phyloP scores from a whole-genome alignment of 73 alveolate species.

The Paramecium pentaurelia region DNA sequence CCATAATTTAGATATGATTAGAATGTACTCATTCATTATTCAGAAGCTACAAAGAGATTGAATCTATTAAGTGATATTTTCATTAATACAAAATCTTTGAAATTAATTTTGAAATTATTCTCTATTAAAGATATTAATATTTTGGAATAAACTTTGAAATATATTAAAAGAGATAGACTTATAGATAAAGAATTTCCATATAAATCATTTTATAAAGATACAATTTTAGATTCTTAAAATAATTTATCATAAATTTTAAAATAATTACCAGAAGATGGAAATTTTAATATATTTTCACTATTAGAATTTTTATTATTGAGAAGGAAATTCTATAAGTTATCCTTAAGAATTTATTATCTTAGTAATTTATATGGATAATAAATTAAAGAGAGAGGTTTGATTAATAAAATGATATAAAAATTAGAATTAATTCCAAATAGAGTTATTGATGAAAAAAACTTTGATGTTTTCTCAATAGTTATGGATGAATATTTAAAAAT shows the following conservation, averaged over 20 bases:
- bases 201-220: neutral
- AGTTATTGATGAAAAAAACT: neutral
- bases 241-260: neutral
- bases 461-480: neutral
- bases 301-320: neutral
- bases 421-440: slow-evolving; percentile 10
- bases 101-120: neutral
- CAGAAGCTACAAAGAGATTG: neutral
- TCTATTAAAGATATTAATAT: neutral
- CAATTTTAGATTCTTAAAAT: neutral
- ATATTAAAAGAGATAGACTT: slow-evolving; percentile 19
- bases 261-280: slow-evolving; percentile 24
- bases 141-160: neutral
- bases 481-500: slow-evolving; percentile 22
- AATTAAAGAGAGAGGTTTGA: neutral
- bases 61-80: neutral
- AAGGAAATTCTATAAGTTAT: neutral
- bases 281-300: slow-evolving; percentile 3
- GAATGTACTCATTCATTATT: neutral
- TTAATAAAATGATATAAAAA: neutral
- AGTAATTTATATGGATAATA: neutral
- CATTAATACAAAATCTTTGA: neutral
- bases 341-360: neutral
- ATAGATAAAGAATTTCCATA: neutral
- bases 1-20: neutral